phyloP scores from a whole-genome alignment of 2,329 filamentous ascomycete species.

The Fusarium sp. region DNA sequence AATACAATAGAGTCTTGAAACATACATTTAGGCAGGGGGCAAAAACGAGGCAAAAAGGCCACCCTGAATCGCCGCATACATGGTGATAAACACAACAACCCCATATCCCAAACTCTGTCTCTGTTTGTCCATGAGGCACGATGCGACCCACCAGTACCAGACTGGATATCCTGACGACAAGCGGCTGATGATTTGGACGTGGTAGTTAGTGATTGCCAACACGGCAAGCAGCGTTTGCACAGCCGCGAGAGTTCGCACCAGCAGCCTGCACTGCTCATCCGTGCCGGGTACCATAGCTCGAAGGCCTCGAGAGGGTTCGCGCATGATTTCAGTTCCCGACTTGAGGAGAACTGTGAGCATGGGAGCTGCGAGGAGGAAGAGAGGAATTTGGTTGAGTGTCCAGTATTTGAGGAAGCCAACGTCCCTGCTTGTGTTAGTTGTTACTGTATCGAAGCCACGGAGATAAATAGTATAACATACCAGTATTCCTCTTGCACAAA shows the following conservation, averaged over 20 bases:
- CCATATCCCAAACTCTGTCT: constrained; percentile 50
- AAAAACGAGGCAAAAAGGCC: constrained; percentile 90
- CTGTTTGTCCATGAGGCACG: constrained; percentile 54
- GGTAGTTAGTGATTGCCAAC: constrained; percentile 82
- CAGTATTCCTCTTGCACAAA: constrained; percentile 94
- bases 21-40: constrained; percentile 77
- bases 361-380: constrained; percentile 87
- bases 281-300: constrained; percentile 6
- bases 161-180: constrained; percentile 88
- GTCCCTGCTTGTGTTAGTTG: constrained; percentile 70
- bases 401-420: constrained; percentile 91
- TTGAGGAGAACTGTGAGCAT: constrained; percentile 73
- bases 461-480: constrained; percentile 65
- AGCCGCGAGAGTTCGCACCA: constrained; percentile 72
- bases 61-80: constrained; percentile 87
- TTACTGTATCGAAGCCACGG: neutral
- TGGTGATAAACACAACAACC: constrained; percentile 76
- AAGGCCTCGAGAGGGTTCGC: constrained; percentile 35
- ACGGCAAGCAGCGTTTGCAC: constrained; percentile 79
- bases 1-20: neutral
- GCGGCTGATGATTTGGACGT: constrained; percentile 93
- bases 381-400: constrained; percentile 85
- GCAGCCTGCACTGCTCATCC: constrained; percentile 35
- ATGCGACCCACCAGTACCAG: constrained; percentile 87
- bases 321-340: constrained; percentile 66